Base-by-base conservation (phyloP, 164 flowering plant species). In the Chimonanthus praecox region DNA sequence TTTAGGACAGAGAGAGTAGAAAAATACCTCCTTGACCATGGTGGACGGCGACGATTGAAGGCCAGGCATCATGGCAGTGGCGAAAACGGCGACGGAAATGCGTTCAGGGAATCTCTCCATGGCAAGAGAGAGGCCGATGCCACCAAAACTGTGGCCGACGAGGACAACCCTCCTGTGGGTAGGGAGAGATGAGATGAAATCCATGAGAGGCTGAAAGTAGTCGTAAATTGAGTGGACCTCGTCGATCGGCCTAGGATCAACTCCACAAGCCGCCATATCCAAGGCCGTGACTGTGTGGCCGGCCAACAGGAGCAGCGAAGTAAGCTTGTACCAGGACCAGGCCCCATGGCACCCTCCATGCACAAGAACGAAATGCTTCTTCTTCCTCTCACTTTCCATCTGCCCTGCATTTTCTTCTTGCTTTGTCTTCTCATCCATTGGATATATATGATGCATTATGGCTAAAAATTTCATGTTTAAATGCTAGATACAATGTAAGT, bases 311-410 rank as follows among this genome's bases (percentile, higher is more conserved):
- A 89, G 87, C 72, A 54, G 65, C 0, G 87, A 78, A 5, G 75
- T 79, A 9, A 86, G 51, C 76, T 85, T 88, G 82, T 83, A 79
- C 91, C 91, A 89, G 44, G 77, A 49, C 93, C 93, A 89, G 0
- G 87, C 89, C 43, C 93, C 93, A 69, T 84, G 89, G 79, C 87
- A 71, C 2, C 76, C 78, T 3, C 90, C 91, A 76, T 89, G 91
- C 0, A 89, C 88, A 3, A 87, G 80, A 16, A 89, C 82, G 51
- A 87, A 86, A 60, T 89, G 91, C 64, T 73, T 75, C 58, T 54
- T 75, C 48, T 51, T 67, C 6, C 8, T 20, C 3, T 21, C 7
- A 15, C 10, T 4, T 6, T 47, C 16, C 70, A 67, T 67, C 51
- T 67, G 16, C 70, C 16, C 0, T 21, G 0, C 47, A 21, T 10